These are phyloP conservation scores for Xylaria castorea DNA, from an alignment of 495 filamentous ascomycete genomes.

Conservation along the genomic window DNA sequence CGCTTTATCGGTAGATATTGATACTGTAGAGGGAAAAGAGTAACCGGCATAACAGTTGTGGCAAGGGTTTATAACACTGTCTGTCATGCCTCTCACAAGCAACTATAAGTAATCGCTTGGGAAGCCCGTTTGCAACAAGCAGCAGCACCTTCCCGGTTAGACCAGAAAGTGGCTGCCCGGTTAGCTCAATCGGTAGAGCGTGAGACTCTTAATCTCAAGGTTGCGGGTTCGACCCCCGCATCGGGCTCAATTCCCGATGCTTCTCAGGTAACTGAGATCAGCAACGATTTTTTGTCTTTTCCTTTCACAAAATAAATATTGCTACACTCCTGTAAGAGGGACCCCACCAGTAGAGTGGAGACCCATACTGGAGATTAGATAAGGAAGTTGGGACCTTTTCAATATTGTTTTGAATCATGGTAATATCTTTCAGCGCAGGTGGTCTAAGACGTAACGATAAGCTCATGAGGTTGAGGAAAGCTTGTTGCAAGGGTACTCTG, in stretches of 20 bases:
- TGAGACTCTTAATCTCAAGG: slow-evolving; percentile 80
- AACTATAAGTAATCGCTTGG: neutral
- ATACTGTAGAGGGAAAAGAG: neutral
- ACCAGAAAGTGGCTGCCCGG: slow-evolving; percentile 40
- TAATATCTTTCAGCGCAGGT: neutral
- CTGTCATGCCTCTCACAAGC: neutral
- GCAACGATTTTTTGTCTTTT: neutral
- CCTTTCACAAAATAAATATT: no score
- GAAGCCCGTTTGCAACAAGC: neutral
- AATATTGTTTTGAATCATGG: neutral
- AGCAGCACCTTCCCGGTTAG: neutral
- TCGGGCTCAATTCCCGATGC: slow-evolving; percentile 50
- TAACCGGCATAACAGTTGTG: neutral
- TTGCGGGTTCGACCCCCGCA: slow-evolving; percentile 56
- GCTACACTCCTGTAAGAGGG: no score
- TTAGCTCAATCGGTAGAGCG: slow-evolving; percentile 87
- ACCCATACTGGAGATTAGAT: no score
- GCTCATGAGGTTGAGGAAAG: neutral
- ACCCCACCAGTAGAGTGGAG: no score
- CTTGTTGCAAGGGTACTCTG: neutral
- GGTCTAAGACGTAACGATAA: neutral
- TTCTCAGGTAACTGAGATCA: slow-evolving; percentile 14
- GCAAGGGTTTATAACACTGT: neutral
- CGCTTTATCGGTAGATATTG: neutral
- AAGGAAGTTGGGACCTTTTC: no score